Evolutionary conservation across 176 grass and related monocot genomes (phyloP), one percentile per base, ranked within the genome.

Genomic region (Avena atlantica): DNA sequence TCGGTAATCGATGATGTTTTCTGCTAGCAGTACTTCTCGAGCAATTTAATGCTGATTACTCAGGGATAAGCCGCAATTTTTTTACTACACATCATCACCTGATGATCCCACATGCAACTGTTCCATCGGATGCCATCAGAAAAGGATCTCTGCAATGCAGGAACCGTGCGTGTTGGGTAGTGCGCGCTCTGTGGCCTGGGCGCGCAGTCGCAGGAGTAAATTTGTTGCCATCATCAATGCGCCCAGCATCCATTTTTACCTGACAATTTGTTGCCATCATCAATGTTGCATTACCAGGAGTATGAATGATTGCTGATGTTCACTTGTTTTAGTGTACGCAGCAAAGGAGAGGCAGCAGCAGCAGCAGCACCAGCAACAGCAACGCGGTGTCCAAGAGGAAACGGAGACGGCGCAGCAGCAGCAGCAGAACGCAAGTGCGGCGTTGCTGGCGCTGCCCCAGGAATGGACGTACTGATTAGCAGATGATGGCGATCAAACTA

Each of bases 391-490:
- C 0, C 15, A 62, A 4, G 83, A 34, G 5, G 83, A 4, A 5
- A 0, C 21, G n/a, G 45, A 48, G 45, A 1, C 9, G 73, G 29
- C 12, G 45, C 45, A 15, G 21, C 45, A 82, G 68, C 21, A 13
- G 21, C 4, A 29, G 48, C 40, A 37, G 3, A 55, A 57, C 53
- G 53, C 76, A 0, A 56, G 55, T 0, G 25, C 50, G 2, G 45
- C 83, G 14, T 4, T 31, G 73, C 36, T 83, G 29, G 48, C 70
- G 81, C 87, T 94, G 58, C 92, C 92, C 0, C 63, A 82, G 51
- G 92, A 94, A 21, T 94, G 92, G 92, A 83, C 85, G 1, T 94
- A 94, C 87, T 87, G 79, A 94, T 13, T 11, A 23, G 2, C n/a
- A 24, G 82, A 63, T 23, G 71, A 85, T 51, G 70, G 57, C 44